Percentiles rank a stretch among this genome's conserved stretches.
phyloP scores from a whole-genome alignment of 768 basidiomycete species.

The Dentipellis sp. region DNA sequence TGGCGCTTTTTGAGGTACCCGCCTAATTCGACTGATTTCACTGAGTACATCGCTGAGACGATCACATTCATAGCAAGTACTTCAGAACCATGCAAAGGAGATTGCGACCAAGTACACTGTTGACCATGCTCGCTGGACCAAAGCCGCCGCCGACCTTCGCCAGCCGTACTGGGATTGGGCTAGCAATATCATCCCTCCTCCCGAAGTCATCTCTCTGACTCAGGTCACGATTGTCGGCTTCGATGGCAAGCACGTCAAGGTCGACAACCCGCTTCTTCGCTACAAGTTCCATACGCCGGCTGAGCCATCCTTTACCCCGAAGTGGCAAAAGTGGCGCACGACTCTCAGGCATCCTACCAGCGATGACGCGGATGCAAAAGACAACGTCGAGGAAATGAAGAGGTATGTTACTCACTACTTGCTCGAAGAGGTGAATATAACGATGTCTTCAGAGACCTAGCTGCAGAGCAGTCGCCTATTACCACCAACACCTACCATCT shows the following conservation, averaged over 20 bases:
- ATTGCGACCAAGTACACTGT: constrained; percentile 34
- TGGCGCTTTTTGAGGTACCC: constrained; percentile 39
- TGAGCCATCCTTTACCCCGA: constrained; percentile 2
- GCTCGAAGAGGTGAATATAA: neutral
- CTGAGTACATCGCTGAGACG: neutral
- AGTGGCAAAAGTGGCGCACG: constrained; percentile 1
- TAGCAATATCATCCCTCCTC: constrained; percentile 26
- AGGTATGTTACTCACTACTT: constrained; percentile 14
- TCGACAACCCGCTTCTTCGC: constrained; percentile 25
- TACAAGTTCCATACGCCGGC: constrained; percentile 29
- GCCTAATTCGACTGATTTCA: neutral
- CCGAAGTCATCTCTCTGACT: constrained; percentile 27
- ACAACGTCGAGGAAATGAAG: constrained; percentile 21
- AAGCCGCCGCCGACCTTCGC: constrained; percentile 28
- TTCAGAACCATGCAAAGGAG: constrained; percentile 29
- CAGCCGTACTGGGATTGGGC: constrained; percentile 49
- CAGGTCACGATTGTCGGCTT: constrained; percentile 26
- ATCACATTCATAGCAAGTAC: constrained; percentile 30
- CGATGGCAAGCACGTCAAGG: constrained; percentile 20
- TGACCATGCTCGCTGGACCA: constrained; percentile 18
- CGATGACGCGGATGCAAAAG: constrained; percentile 1
- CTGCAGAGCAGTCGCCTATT: constrained; percentile 3
- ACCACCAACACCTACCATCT: constrained; percentile 20
- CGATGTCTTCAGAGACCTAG: constrained; percentile 1
- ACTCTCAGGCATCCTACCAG: constrained; percentile 7